These are phyloP conservation scores for Fusarium neocosmosporiellum DNA, from an alignment of 2,329 filamentous ascomycete genomes.

Conservation along the genomic window DNA sequence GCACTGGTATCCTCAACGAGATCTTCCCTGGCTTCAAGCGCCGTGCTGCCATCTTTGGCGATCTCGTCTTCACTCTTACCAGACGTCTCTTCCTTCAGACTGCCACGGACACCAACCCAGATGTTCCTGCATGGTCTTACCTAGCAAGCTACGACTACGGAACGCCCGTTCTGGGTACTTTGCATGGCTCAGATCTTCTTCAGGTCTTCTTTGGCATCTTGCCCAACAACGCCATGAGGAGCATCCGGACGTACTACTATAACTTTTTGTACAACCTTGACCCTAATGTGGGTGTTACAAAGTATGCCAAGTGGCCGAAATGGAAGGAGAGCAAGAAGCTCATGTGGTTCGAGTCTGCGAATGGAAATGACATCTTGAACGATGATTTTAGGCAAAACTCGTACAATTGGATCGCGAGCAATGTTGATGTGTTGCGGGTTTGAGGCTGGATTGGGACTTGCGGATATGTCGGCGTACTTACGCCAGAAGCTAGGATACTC, in stretches of 20 bases:
- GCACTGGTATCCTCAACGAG: conserved; percentile 75
- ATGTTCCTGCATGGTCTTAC: conserved; percentile 80
- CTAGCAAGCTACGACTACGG: conserved; percentile 78
- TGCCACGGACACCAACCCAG: conserved; percentile 59
- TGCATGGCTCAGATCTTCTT: conserved; percentile 77
- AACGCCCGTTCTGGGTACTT: conserved; percentile 78
- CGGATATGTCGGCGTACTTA: neutral
- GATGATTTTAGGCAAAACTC: conserved; percentile 53
- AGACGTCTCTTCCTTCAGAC: conserved; percentile 71
- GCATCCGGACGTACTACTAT: conserved; percentile 76
- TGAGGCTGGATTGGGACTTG: neutral
- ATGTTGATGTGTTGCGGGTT: conserved; percentile 41
- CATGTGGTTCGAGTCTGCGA: conserved; percentile 56
- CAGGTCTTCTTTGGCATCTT: conserved; percentile 75
- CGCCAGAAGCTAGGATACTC: neutral
- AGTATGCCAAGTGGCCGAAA: conserved; percentile 54
- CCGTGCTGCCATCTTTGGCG: conserved; percentile 79
- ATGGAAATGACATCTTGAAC: conserved; percentile 45
- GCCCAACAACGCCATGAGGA: conserved; percentile 69
- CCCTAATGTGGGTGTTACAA: conserved; percentile 68
- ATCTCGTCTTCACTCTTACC: conserved; percentile 78
- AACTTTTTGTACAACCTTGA: conserved; percentile 78
- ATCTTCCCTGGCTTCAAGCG: conserved; percentile 83
- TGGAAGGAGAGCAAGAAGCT: conserved; percentile 60
- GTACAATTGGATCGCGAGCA: conserved; percentile 42